Conservation (phyloP, 805 yeast species). For the Candida maesae region DNA sequence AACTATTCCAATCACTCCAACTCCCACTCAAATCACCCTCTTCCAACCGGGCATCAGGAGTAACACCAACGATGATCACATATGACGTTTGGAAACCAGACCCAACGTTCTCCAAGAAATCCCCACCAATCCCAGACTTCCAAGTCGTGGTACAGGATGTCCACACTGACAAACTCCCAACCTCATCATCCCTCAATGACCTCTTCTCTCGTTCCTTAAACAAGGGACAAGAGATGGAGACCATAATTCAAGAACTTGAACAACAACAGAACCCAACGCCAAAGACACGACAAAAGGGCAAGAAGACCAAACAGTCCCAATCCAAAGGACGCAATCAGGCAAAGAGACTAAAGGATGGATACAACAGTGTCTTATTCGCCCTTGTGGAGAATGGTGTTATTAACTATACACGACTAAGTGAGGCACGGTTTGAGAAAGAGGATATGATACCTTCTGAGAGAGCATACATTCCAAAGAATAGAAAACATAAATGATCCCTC, state of each 20-base stretch:
- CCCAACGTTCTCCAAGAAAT: constrained; percentile 61
- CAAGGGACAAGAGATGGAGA: constrained; percentile 19
- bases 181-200: constrained; percentile 36
- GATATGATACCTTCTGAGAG: constrained; percentile 23
- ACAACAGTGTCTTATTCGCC: constrained; percentile 52
- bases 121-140: constrained; percentile 72
- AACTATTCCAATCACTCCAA: constrained; percentile 30
- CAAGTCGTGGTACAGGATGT: constrained; percentile 59
- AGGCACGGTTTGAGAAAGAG: constrained; percentile 43
- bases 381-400: constrained; percentile 72
- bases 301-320: neutral
- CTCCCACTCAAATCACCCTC: constrained; percentile 22
- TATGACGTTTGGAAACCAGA: constrained; percentile 85
- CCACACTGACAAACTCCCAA: constrained; percentile 45
- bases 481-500: no score
- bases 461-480: neutral
- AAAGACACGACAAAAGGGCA: neutral
- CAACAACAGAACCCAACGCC: neutral
- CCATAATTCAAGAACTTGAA: neutral
- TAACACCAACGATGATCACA: no score
- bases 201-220: constrained; percentile 25
- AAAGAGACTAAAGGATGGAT: constrained; percentile 47
- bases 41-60: constrained; percentile 10
- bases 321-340: constrained; percentile 31
- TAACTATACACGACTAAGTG: constrained; percentile 54